Conservation (phyloP, 176 grass and related monocot genomes). For the Themeda triandra region DNA sequence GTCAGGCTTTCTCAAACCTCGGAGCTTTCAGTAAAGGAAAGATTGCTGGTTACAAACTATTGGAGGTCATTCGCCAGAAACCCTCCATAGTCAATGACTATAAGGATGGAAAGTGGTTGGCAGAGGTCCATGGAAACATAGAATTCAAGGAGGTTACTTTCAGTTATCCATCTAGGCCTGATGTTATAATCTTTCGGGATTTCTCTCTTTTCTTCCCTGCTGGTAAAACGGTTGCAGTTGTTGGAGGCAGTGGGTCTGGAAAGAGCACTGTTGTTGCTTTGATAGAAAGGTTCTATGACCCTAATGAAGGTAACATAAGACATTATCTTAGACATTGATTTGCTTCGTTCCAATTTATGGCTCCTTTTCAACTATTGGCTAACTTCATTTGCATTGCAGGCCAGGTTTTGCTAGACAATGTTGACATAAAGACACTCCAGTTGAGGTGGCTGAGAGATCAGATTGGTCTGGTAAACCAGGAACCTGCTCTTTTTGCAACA, state of each 20-base stretch:
- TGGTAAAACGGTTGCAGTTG: slow-evolving; percentile 86
- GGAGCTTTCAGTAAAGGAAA: slow-evolving; percentile 99
- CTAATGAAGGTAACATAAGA: slow-evolving; percentile 71
- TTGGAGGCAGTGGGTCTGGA: slow-evolving; percentile 97
- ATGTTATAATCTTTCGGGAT: slow-evolving; percentile 92
- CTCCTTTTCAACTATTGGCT: background rate
- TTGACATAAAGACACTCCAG: slow-evolving; percentile 91
- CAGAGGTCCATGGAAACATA: slow-evolving; percentile 93
- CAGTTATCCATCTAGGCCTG: slow-evolving; percentile 92
- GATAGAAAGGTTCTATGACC: slow-evolving; percentile 99
- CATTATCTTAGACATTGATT: background rate
- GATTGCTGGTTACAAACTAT: slow-evolving; percentile 87
- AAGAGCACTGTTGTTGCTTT: slow-evolving; percentile 95
- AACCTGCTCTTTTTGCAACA: slow-evolving; percentile 97
- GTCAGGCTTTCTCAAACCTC: slow-evolving; percentile 97
- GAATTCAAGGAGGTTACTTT: slow-evolving; percentile 99
- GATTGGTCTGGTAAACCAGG: slow-evolving; percentile 97
- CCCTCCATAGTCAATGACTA: slow-evolving; percentile 82
- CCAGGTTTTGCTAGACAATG: slow-evolving; percentile 91
- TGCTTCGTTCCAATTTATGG: background rate
- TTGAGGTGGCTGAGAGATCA: slow-evolving; percentile 94
- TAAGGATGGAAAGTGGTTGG: slow-evolving; percentile 83
- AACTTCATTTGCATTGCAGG: slow-evolving; percentile 45
- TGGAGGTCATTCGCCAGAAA: slow-evolving; percentile 91
- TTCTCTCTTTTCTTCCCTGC: slow-evolving; percentile 98